A percentile compares a stretch with the other conserved stretches of the same genome.
Conservation (phyloP, 2,329 filamentous ascomycete genomes). For the Elsinoe necatrix region DNA sequence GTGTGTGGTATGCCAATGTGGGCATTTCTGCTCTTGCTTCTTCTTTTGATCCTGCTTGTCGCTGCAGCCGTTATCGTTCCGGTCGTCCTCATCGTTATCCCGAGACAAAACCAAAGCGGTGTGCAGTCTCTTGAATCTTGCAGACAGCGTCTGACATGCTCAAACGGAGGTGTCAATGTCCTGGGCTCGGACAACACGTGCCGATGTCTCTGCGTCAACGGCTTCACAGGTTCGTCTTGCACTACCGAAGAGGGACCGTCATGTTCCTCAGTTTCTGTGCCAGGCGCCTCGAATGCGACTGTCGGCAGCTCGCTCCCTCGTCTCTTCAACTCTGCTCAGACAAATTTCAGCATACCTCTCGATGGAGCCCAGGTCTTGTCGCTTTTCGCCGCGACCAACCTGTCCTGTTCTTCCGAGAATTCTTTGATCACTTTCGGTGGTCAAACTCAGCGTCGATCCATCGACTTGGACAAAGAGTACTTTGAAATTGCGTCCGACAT, state of each 20-base stretch:
- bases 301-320: slow-evolving; percentile 71
- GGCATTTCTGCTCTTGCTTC: slow-evolving; percentile 58
- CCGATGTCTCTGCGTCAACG: slow-evolving; percentile 80
- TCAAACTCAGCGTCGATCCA: slow-evolving; percentile 12
- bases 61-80: slow-evolving; percentile 78
- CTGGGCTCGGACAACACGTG: slow-evolving; percentile 48
- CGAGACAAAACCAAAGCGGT: slow-evolving; percentile 35
- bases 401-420: slow-evolving; percentile 80
- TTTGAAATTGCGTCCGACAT: background rate
- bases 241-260: slow-evolving; percentile 41
- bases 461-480: slow-evolving; percentile 16
- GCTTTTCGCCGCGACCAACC: slow-evolving; percentile 63
- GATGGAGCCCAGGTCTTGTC: slow-evolving; percentile 61
- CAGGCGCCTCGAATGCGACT: slow-evolving; percentile 57
- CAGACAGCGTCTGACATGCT: slow-evolving; percentile 54
- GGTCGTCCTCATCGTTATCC: slow-evolving; percentile 52
- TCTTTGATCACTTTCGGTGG: slow-evolving; percentile 78
- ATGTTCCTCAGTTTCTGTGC: slow-evolving; percentile 46
- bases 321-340: slow-evolving; percentile 55
- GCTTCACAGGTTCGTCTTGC: slow-evolving; percentile 64
- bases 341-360: slow-evolving; percentile 69
- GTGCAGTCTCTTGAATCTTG: slow-evolving; percentile 42
- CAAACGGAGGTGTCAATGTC: slow-evolving; percentile 73
- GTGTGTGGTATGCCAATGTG: slow-evolving; percentile 82
- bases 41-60: slow-evolving; percentile 63